Base-by-base conservation (phyloP, 2,329 filamentous ascomycete species). In the Arthrobotrys pseudoclavata region DNA sequence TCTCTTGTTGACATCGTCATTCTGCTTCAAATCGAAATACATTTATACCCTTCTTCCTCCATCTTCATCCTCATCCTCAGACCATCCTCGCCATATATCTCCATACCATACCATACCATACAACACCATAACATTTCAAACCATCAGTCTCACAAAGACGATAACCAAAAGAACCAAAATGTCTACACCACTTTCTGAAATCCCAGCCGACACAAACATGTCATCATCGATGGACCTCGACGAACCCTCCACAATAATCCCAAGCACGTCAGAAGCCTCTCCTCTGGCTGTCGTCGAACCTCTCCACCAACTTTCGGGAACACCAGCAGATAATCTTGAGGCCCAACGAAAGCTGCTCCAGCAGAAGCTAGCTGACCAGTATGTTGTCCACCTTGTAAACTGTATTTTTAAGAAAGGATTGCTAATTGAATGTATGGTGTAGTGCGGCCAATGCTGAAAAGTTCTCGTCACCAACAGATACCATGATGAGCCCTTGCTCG, bases 381-480 rank as follows among this genome's bases (percentile, higher is more conserved):
- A 86, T 80, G 89, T 75, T 37, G 53, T 3, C 12, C 3, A 1
- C 40, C n/a, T 26, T 24, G 9, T 26, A 29, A 37, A 18, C 20
- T 55, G 37, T 55, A 31, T 4, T 22, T 4, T 4, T 22, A 10
- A 29, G 53, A 42, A 61, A 47, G 57, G 26, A 82, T 80, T 18
- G 42, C n/a, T 37, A 55, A 57, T 26, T 40, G 3, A 7, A 40
- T 40, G n/a, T 40, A 55, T 80, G n/a, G n/a, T n/a, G 80, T 79
- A 83, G 81, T 79, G 81, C 80, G 81, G 84, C 85, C 80, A 85
- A 85, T 63, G 82, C 84, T 53, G 85, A 86, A 81, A 85, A 87
- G 80, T 95, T 94, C 85, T 86, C 94, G 83, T 94, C 91, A 18
- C 93, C 93, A 1, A 94, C 92, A n/a, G 93, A 96, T 84, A 90